Evolutionary conservation across 2,329 filamentous ascomycete genomes (phyloP), one percentile per base, ranked within the genome.

Genomic region (Madurella fahalii): DNA sequence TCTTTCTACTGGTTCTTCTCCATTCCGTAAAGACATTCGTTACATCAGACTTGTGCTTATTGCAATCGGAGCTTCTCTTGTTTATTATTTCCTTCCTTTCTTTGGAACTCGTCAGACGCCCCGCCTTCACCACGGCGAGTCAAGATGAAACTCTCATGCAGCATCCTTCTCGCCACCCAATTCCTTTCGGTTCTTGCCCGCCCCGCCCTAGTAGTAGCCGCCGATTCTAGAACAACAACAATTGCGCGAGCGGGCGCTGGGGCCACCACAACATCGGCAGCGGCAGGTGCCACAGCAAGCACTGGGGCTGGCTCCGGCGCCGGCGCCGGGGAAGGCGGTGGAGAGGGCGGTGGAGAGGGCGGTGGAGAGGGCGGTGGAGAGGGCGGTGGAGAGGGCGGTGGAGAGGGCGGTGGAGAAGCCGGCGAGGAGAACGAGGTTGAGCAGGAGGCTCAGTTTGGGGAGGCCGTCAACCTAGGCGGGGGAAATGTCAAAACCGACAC

Each of bases 401-500:
- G 40, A 2, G 47, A 41, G 5, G 63, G 56, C 17, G 57, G 60
- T n/a, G 9, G 64, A 58, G 57, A 60, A 25, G 25, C 25, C 7
- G 25, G 25, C 1, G 58, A 60, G 9, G 58, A 52, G 9, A 68
- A 69, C 45, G 65, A 72, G 56, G 40, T 70, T 17, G 68, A 69
- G 31, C 64, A 65, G 20, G 40, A 65, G 40, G 70, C 52, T 9
- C 47, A 63, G 40, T 72, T 73, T 41, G 66, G 58, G 25, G 55
- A 58, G 5, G 58, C 63, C 18, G 56, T 72, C 41, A 59, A 62
- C 4, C 62, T 72, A 0, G 54, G 58, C 4, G 69, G 69, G 15
- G 68, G 67, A 18, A 59, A 69, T 40, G 52, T 69, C 56, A 67
- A 71, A 60, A 65, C 64, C 18, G 71, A 72, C 47, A 63, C 62